These are phyloP conservation scores for Penicilliopsis zonata DNA, from an alignment of 495 filamentous ascomycete species.

Conservation along the genomic window DNA sequence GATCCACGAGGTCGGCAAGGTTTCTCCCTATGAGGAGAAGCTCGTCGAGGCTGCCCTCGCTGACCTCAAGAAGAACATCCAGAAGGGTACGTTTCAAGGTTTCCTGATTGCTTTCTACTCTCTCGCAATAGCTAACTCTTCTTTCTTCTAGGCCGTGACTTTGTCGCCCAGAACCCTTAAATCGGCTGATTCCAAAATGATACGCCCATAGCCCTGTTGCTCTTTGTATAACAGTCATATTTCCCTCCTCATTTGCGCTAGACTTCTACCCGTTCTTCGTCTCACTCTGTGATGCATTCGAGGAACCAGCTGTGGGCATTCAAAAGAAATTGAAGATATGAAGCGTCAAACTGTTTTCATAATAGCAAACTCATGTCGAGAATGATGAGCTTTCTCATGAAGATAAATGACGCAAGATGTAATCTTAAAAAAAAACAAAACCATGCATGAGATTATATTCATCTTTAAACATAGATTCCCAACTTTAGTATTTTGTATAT, in stretches of 20 bases:
- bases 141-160: constrained; percentile 34
- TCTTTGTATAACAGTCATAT: constrained; percentile 19
- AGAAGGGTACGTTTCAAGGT: constrained; percentile 39
- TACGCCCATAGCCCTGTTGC: constrained; percentile 12
- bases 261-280: constrained; percentile 1
- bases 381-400: constrained; percentile 2
- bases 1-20: constrained; percentile 71
- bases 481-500: no score
- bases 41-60: constrained; percentile 70
- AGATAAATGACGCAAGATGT: no score
- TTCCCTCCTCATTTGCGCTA: neutral
- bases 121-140: constrained; percentile 4
- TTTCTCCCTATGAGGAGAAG: constrained; percentile 77
- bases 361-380: no score
- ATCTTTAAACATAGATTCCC: no score
- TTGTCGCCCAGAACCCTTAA: constrained; percentile 60
- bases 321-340: constrained; percentile 3
- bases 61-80: constrained; percentile 86
- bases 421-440: no score
- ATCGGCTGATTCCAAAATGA: constrained; percentile 11
- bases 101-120: neutral
- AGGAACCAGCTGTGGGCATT: constrained; percentile 11
- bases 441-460: no score
- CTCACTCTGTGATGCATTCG: constrained; percentile 9
- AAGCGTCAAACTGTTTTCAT: neutral